Percentiles rank a stretch among this genome's conserved stretches.
Conservation (phyloP, 1,284 basidiomycete genomes). For the Volvariella surrecta region DNA sequence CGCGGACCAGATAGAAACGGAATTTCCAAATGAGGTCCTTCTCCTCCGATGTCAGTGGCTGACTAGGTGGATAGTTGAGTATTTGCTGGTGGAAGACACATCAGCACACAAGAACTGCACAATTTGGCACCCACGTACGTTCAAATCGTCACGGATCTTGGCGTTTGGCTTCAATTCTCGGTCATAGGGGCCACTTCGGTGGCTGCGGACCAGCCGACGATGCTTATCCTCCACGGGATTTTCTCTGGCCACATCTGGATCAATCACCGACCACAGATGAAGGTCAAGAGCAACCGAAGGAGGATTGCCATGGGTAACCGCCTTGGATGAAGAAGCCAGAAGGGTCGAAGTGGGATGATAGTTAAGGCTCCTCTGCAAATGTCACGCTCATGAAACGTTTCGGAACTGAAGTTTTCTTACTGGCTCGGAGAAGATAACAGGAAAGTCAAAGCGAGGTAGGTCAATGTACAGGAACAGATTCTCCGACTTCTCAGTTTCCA, state of each 20-base stretch:
- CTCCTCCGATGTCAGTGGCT: conserved; percentile 81
- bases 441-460: conserved; percentile 95
- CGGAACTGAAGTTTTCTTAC: conserved; percentile 28
- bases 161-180: conserved; percentile 95
- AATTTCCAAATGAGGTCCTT: conserved; percentile 99
- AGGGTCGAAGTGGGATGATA: conserved; percentile 3
- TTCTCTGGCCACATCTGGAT: conserved; percentile 85
- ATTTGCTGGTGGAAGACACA: conserved; percentile 57
- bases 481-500: conserved; percentile 82
- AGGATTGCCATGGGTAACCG: conserved; percentile 27
- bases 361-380: not conserved
- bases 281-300: conserved; percentile 50
- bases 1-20: conserved; percentile 89
- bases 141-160: conserved; percentile 89
- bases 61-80: conserved; percentile 86
- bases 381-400: too few relatives aligned
- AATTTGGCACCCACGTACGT: conserved; percentile 40
- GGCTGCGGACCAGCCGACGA: conserved; percentile 87
- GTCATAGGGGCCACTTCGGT: conserved; percentile 91
- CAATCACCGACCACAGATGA: conserved; percentile 83
- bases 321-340: conserved; percentile 27
- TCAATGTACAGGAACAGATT: conserved; percentile 93
- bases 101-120: conserved; percentile 2
- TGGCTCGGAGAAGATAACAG: conserved; percentile 92
- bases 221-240: conserved; percentile 99